A percentile compares a stretch with the other conserved stretches of the same genome.
Conservation (phyloP, 805 yeast genomes). For the Metschnikowia lunata region DNA sequence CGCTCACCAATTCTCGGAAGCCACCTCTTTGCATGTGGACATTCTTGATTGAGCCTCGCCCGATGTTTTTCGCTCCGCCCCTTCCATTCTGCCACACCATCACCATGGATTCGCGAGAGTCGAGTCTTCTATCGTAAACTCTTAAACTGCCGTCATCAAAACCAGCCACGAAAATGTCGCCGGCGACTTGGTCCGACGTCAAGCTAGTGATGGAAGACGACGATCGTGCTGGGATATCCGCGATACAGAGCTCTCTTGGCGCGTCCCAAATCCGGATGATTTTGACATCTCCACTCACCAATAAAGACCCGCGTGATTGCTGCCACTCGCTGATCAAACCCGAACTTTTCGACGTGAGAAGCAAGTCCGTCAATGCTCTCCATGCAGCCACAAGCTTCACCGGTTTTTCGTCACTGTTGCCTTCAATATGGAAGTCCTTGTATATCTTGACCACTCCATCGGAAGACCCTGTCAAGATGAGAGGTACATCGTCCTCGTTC, state of each 20-base stretch:
- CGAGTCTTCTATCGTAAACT: conserved; percentile 85
- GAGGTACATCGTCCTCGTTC: conserved; percentile 89
- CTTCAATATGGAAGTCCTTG: conserved; percentile 55
- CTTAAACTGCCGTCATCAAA: conserved; percentile 87
- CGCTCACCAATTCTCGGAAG: conserved; percentile 80
- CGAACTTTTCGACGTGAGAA: conserved; percentile 73
- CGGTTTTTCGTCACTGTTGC: conserved; percentile 22
- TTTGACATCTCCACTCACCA: conserved; percentile 93
- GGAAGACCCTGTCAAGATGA: conserved; percentile 81
- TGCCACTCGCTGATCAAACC: conserved; percentile 95
- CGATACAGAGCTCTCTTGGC: conserved; percentile 79
- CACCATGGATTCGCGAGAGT: conserved; percentile 80
- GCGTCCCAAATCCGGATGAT: conserved; percentile 96
- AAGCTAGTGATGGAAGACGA: conserved; percentile 82
- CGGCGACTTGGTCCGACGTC: conserved; percentile 94
- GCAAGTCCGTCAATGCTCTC: conserved; percentile 86
- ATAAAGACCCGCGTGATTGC: conserved; percentile 84
- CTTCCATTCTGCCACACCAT: conserved; percentile 59
- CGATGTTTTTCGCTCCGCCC: conserved; percentile 22
- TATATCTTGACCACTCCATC: conserved; percentile 92
- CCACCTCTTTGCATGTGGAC: conserved; percentile 98
- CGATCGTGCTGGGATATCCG: conserved; percentile 88
- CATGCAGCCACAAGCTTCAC: conserved; percentile 76
- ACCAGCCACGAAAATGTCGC: conserved; percentile 85
- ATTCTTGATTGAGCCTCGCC: conserved; percentile 59